Base-by-base conservation (phyloP, 2,329 filamentous ascomycete species). In the Penicillium brasilianum region DNA sequence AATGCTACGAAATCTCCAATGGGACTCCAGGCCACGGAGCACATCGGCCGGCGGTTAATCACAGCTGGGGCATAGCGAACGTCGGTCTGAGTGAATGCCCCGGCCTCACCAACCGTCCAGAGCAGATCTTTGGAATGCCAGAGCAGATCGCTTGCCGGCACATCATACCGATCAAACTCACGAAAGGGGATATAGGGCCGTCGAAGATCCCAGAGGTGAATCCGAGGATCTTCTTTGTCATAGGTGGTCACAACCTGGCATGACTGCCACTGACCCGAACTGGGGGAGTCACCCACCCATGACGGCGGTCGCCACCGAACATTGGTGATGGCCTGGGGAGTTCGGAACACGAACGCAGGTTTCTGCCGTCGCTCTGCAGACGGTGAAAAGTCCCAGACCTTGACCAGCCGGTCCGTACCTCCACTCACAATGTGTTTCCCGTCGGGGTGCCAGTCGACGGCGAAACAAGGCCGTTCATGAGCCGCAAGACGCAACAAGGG, bases 391-490 rank as follows among this genome's bases (percentile, higher is more conserved):
- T 89, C 86, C 85, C 87, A 89, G 30, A 89, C 82, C 71, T 85
- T 85, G 63, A 89, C 82, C 32, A 84, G 84, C 60, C 84, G 85
- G 71, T 89, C 87, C 22, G 83, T 80, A 55, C 87, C 82, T n/a
- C 85, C 86, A 66, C 85, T 88, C 57, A 86, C 81, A 10, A 89
- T 77, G 71, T 89, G 85, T 69, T 84, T 88, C 7, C 87, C 87
- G 67, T 89, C 86, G 1, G 87, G 87, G 69, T 89, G 87, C 86
- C 87, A 89, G 71, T 89, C 87, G 37, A 89, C 82, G 6, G 85
- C 81, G 62, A 83, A 87, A 75, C 87, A 89, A 4, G 80, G 81
- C 63, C 82, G 83, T 65, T 86, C 83, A 70, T 89, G 87, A 46
- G 86, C 87, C 36, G 84, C 83, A 58, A 89, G 85, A 65, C 84